Conservation (phyloP, 257 asterid genomes). For the Ballota nigra region DNA sequence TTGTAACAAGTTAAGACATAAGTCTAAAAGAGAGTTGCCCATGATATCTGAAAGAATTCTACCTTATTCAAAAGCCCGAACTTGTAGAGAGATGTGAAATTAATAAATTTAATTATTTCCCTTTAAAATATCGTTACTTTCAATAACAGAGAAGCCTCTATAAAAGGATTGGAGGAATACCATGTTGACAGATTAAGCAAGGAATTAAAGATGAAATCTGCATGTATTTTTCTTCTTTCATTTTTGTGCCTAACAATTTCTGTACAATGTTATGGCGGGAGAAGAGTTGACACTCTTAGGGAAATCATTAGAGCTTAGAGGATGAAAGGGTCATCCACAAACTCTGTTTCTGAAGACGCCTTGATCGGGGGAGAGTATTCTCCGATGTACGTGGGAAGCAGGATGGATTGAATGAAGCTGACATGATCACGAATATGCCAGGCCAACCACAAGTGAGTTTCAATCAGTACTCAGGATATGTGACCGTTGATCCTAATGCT, state of each 20-base stretch:
- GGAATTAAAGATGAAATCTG: slow-evolving; percentile 30
- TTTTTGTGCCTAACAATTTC: slow-evolving; percentile 15
- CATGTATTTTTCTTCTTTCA: slow-evolving; percentile 14
- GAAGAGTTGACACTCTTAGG: slow-evolving; percentile 21
- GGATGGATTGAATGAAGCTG: slow-evolving; percentile 34
- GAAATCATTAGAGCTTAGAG: not conserved
- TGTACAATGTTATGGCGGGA: slow-evolving; percentile 27
- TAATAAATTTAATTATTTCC: too few species aligned
- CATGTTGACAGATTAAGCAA: not conserved
- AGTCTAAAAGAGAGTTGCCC: too few species aligned
- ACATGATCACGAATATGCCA: slow-evolving; percentile 31
- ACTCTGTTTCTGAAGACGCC: not conserved
- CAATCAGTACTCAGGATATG: slow-evolving; percentile 12
- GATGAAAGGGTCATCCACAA: not conserved
- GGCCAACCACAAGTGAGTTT: slow-evolving; percentile 41
- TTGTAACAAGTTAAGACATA: too few species aligned
- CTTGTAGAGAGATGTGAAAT: too few species aligned
- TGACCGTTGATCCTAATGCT: too few species aligned
- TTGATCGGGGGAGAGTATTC: not conserved
- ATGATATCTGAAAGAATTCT: too few species aligned
- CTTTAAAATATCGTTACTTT: not conserved
- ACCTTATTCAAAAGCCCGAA: too few species aligned
- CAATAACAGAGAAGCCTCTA: not conserved
- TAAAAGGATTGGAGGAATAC: not conserved
- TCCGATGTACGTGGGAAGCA: slow-evolving; percentile 27